Conservation (phyloP, 208 protist species). For the Trypanosoma mega region DNA sequence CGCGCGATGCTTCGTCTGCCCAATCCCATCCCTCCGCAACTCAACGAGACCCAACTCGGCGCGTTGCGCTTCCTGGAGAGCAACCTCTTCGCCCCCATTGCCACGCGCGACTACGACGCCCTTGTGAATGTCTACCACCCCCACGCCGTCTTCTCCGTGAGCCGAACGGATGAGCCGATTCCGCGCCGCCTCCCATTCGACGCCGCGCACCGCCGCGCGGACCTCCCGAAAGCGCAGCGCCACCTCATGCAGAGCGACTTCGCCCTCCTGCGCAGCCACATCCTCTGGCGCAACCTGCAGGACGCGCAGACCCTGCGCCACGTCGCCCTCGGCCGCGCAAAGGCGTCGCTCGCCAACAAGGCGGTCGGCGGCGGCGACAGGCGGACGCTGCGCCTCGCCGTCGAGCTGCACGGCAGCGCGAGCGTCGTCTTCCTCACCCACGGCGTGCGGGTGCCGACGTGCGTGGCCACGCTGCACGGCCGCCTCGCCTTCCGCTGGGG, state of each 20-base stretch:
- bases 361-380: conserved; percentile 43
- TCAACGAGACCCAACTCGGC: conserved; percentile 24
- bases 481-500: conserved; percentile 68
- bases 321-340: conserved; percentile 42
- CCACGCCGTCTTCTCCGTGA: conserved; percentile 37
- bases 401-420: conserved; percentile 65
- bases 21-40: conserved; percentile 44
- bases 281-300: conserved; percentile 68
- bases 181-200: conserved; percentile 50
- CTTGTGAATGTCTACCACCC: conserved; percentile 22
- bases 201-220: conserved; percentile 40
- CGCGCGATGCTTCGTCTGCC: conserved; percentile 55
- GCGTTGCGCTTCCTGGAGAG: conserved; percentile 43
- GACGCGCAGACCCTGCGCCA: conserved; percentile 51
- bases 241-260: conserved; percentile 62
- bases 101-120: conserved; percentile 22
- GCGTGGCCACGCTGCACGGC: conserved; percentile 78
- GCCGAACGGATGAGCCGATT: conserved; percentile 52
- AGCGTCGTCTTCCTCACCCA: conserved; percentile 58
- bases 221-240: conserved; percentile 47
- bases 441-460: conserved; percentile 56
- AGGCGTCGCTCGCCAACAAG: conserved; percentile 43
- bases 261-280: conserved; percentile 31
- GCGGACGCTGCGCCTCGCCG: conserved; percentile 35
- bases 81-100: conserved; percentile 30